Conservation (phyloP, 768 basidiomycete species). For the Auricularia cornea region DNA sequence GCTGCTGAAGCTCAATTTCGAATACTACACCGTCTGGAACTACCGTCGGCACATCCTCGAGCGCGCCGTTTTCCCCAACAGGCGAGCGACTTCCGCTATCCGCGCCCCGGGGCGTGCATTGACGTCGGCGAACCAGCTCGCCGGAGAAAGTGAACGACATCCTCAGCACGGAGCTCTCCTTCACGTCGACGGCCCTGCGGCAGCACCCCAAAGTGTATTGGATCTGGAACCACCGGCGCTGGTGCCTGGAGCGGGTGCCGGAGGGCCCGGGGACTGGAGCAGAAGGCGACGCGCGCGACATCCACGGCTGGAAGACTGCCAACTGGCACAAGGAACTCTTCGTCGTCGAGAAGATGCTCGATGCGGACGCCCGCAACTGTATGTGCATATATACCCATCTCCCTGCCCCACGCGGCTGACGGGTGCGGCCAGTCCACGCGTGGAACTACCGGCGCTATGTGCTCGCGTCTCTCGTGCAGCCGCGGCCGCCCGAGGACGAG, state of each 20-base stretch:
- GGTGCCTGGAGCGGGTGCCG: constrained; percentile 88
- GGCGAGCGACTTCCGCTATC: constrained; percentile 34
- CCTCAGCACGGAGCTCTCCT: constrained; percentile 62
- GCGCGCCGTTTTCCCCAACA: constrained; percentile 57
- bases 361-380: constrained; percentile 92
- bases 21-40: constrained; percentile 96
- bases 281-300: constrained; percentile 37
- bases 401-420: background rate
- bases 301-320: constrained; percentile 61
- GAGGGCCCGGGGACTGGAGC: constrained; percentile 41
- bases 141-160: constrained; percentile 52
- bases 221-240: constrained; percentile 97
- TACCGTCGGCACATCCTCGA: constrained; percentile 76
- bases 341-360: constrained; percentile 88
- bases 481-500: constrained; percentile 54
- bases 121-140: constrained; percentile 33
- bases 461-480: constrained; percentile 57
- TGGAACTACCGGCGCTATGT: constrained; percentile 94
- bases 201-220: constrained; percentile 92
- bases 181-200: constrained; percentile 77
- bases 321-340: constrained; percentile 82
- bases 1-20: constrained; percentile 79
- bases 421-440: constrained; percentile 59
- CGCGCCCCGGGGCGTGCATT: constrained; percentile 11
- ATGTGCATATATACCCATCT: constrained; percentile 20